Percentiles rank a stretch among this genome's conserved stretches.
Evolutionary conservation across 1,284 basidiomycete genomes (phyloP).

Genomic region (Ganoderma boninense): DNA sequence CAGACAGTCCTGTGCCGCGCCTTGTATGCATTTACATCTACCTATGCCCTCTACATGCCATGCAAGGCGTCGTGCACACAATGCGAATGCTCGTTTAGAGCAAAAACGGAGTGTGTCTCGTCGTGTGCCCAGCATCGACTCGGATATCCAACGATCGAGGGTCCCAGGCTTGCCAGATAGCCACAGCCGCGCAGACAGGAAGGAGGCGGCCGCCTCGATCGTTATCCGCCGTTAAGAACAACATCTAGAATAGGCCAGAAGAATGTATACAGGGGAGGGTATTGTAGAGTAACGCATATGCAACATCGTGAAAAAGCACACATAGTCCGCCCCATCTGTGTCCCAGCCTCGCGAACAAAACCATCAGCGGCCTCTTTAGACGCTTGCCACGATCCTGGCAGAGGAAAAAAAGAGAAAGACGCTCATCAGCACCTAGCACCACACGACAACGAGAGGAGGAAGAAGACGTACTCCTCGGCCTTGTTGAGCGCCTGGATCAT

Average conservation of each 20-base stretch:
- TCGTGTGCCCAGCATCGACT: background rate
- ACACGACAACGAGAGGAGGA: slow-evolving; percentile 38
- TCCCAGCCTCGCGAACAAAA: background rate
- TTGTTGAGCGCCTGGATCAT: slow-evolving; percentile 93
- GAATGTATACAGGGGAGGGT: slow-evolving; percentile 37
- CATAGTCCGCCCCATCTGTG: slow-evolving; percentile 15
- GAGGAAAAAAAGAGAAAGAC: background rate
- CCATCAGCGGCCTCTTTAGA: slow-evolving; percentile 31
- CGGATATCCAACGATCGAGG: too few relatives aligned
- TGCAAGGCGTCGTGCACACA: background rate
- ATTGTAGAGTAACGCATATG: slow-evolving; percentile 42
- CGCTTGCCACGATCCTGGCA: slow-evolving; percentile 48
- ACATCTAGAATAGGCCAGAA: slow-evolving; percentile 33
- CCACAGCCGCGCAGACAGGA: background rate
- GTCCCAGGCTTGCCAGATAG: background rate
- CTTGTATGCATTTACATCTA: background rate
- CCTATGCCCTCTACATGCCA: background rate
- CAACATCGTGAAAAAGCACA: slow-evolving; percentile 29
- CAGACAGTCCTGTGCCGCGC: background rate
- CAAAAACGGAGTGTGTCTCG: background rate
- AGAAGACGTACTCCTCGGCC: slow-evolving; percentile 80
- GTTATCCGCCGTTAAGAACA: slow-evolving; percentile 15
- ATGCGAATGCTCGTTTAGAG: slow-evolving; percentile 13
- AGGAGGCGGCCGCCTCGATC: background rate
- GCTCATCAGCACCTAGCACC: background rate